A percentile compares a stretch with the other conserved stretches of the same genome.
These are phyloP conservation scores for Ceratocystis huliohia DNA, from an alignment of 2,329 filamentous ascomycete genomes.

Conservation along the genomic window DNA sequence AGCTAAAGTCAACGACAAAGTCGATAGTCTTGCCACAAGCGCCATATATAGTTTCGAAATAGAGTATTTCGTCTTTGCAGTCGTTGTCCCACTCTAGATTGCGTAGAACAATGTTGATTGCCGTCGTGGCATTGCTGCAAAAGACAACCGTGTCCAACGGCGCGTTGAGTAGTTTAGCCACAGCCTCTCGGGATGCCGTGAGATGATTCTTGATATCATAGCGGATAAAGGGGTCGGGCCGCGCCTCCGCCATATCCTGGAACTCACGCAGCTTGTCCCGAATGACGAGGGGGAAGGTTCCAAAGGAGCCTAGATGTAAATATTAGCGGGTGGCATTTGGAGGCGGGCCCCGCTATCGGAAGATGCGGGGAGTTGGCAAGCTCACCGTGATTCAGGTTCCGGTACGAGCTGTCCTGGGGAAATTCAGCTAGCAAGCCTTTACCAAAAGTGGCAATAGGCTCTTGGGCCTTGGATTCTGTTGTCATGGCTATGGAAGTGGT, in stretches of 20 bases:
- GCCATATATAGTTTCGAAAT: conserved; percentile 68
- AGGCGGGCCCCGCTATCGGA: background rate
- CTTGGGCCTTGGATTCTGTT: background rate
- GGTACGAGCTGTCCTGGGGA: conserved; percentile 34
- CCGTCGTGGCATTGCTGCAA: conserved; percentile 68
- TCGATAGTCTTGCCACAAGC: conserved; percentile 62
- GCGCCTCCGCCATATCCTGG: conserved; percentile 52
- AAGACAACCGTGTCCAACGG: conserved; percentile 58
- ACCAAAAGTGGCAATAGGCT: conserved; percentile 15
- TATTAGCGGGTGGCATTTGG: conserved; percentile 4
- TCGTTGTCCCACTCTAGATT: conserved; percentile 55
- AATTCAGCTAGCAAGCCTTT: conserved; percentile 13
- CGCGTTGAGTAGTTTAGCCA: conserved; percentile 54
- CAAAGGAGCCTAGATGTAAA: conserved; percentile 54
- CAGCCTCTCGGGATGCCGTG: conserved; percentile 48
- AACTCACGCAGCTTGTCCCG: conserved; percentile 47
- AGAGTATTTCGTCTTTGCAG: conserved; percentile 65
- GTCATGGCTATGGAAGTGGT: background rate
- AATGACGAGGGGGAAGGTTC: conserved; percentile 55
- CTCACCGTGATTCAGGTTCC: conserved; percentile 67
- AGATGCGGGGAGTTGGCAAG: conserved; percentile 9
- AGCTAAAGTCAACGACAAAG: conserved; percentile 55
- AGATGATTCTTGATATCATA: conserved; percentile 52
- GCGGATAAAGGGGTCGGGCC: conserved; percentile 65
- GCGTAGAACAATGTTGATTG: conserved; percentile 65